Conservation (phyloP, 768 basidiomycete species). For the Saitozyma podzolica region DNA sequence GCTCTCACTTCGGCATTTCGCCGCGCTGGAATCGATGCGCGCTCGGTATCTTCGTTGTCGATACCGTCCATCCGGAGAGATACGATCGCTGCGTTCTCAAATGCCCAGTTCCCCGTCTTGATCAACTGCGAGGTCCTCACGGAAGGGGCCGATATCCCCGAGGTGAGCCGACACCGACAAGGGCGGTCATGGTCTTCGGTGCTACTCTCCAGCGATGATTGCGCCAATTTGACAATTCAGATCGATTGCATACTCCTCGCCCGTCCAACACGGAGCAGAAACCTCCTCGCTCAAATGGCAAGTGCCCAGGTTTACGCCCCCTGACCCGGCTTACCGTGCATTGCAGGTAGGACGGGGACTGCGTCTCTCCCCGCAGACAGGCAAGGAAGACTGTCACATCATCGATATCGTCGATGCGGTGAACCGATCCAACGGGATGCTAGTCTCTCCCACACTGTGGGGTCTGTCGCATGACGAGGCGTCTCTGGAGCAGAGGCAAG, state of each 20-base stretch:
- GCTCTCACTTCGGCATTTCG: conserved; percentile 73
- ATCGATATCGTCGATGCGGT: conserved; percentile 87
- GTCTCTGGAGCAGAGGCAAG: conserved; percentile 59
- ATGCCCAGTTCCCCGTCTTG: conserved; percentile 76
- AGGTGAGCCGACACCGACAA: conserved; percentile 45
- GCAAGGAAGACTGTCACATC: conserved; percentile 79
- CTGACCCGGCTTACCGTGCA: neutral
- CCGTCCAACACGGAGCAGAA: conserved; percentile 82
- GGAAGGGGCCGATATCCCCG: conserved; percentile 92
- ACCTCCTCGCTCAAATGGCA: conserved; percentile 92
- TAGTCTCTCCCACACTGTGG: conserved; percentile 78
- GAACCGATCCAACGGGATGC: conserved; percentile 66
- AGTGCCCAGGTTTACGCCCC: no score
- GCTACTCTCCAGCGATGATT: neutral
- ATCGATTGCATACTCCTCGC: conserved; percentile 88
- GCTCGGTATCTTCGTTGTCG: conserved; percentile 73
- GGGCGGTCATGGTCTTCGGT: neutral
- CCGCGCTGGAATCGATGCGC: conserved; percentile 75
- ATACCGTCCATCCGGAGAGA: conserved; percentile 64
- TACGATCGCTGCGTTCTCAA: conserved; percentile 67
- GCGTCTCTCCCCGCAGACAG: conserved; percentile 75
- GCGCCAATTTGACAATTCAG: conserved; percentile 9
- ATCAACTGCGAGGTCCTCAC: conserved; percentile 93
- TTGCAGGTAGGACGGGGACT: conserved; percentile 85
- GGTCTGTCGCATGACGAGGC: conserved; percentile 66